Percentiles rank a stretch among this genome's conserved stretches.
These are phyloP conservation scores for Tetrahymena borealis DNA, from an alignment of 73 alveolate species.

Conservation along the genomic window DNA sequence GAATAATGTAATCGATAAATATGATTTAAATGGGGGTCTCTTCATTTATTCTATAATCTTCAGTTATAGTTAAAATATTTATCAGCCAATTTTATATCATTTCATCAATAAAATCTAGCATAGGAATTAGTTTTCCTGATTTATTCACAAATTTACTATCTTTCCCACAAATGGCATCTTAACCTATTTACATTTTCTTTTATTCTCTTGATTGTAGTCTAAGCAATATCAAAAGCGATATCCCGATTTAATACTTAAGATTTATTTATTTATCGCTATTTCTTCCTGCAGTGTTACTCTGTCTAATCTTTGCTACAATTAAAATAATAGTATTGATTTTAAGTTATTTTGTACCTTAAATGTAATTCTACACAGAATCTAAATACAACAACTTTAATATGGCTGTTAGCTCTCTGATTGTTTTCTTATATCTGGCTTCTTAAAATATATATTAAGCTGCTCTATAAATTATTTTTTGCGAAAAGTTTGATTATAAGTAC, in stretches of 20 bases:
- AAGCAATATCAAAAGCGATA: background rate
- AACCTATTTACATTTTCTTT: background rate
- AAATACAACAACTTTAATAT: background rate
- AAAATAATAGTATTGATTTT: background rate
- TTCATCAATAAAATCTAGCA: background rate
- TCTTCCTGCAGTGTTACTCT: background rate
- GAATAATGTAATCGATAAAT: background rate
- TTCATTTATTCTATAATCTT: background rate
- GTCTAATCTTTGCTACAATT: background rate
- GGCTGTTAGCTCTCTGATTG: background rate
- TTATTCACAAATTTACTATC: background rate
- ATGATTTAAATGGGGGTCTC: background rate
- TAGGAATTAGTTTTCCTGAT: background rate
- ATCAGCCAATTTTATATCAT: background rate
- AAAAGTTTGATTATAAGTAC: background rate
- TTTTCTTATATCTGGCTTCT: background rate
- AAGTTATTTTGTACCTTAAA: background rate
- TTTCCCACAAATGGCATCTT: background rate
- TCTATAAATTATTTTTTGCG: background rate
- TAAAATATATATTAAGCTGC: background rate
- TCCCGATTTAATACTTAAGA: background rate
- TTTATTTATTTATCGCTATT: background rate
- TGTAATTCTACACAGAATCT: background rate
- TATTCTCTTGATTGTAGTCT: background rate
- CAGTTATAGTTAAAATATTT: background rate